These are phyloP conservation scores for Ascochyta pisi DNA, from an alignment of 2,329 filamentous ascomycete genomes.

Conservation along the genomic window DNA sequence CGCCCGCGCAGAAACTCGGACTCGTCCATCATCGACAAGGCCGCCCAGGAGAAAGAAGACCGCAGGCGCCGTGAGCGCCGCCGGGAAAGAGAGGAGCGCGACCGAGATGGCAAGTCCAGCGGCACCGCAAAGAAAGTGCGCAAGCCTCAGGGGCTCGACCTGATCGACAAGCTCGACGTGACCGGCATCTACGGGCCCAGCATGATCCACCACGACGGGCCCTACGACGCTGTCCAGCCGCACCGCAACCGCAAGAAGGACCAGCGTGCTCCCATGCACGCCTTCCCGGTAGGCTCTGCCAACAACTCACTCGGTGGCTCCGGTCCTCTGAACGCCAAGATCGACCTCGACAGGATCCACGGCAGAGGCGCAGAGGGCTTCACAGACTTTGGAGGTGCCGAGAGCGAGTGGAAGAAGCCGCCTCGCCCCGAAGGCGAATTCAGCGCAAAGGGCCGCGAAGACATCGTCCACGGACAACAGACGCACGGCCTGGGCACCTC, in stretches of 20 bases:
- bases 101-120: slow-evolving; percentile 49
- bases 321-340: slow-evolving; percentile 79
- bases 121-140: slow-evolving; percentile 41
- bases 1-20: slow-evolving; percentile 77
- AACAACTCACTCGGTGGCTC: slow-evolving; percentile 92
- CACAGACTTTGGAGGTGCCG: slow-evolving; percentile 69
- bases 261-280: slow-evolving; percentile 89
- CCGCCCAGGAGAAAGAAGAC: slow-evolving; percentile 57
- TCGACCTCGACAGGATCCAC: slow-evolving; percentile 88
- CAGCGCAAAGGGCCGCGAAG: slow-evolving; percentile 56
- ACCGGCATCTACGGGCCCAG: slow-evolving; percentile 95
- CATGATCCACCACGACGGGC: slow-evolving; percentile 95
- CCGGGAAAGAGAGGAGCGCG: slow-evolving; percentile 58
- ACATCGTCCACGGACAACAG: slow-evolving; percentile 83
- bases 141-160: slow-evolving; percentile 68
- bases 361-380: slow-evolving; percentile 87
- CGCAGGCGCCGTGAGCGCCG: slow-evolving; percentile 59
- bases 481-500: slow-evolving; percentile 87
- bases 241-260: slow-evolving; percentile 88
- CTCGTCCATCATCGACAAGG: slow-evolving; percentile 72
- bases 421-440: slow-evolving; percentile 35
- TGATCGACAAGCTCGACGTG: slow-evolving; percentile 96
- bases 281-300: slow-evolving; percentile 88
- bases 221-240: slow-evolving; percentile 95
- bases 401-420: slow-evolving; percentile 50